Conservation (phyloP, 768 basidiomycete genomes). For the Hericium rajendrae region DNA sequence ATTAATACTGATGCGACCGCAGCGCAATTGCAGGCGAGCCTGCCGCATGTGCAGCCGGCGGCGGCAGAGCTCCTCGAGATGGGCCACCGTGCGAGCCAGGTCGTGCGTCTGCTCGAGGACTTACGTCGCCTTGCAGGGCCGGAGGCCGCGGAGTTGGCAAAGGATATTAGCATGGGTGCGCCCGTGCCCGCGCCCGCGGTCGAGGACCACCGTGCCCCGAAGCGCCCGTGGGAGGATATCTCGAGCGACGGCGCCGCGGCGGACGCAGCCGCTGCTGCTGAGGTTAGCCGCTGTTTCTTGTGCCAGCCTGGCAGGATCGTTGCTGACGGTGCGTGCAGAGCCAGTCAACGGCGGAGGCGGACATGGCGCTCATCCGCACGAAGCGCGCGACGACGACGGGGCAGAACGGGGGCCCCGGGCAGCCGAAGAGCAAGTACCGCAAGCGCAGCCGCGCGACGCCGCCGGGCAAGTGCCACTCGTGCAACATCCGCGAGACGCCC, state of each 20-base stretch:
- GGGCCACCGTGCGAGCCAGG: constrained; percentile 53
- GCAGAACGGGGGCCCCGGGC: constrained; percentile 31
- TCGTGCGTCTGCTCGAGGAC: constrained; percentile 61
- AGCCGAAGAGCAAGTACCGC: constrained; percentile 72
- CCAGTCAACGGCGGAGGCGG: constrained; percentile 65
- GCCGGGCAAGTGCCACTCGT: constrained; percentile 81
- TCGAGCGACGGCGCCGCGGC: constrained; percentile 30
- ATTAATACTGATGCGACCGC: not conserved
- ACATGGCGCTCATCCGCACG: constrained; percentile 77
- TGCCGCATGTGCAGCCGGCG: constrained; percentile 42
- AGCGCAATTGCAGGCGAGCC: constrained; percentile 31
- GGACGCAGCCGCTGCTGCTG: constrained; percentile 6
- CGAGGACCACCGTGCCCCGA: constrained; percentile 55
- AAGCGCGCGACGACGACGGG: constrained; percentile 67
- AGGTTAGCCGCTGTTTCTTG: not conserved
- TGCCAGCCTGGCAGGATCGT: not conserved
- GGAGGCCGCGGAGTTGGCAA: constrained; percentile 10
- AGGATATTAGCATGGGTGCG: not conserved
- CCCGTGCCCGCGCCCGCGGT: constrained; percentile 17
- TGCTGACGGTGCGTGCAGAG: constrained; percentile 22
- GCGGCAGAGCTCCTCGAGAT: constrained; percentile 57
- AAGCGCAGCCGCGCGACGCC: constrained; percentile 81
- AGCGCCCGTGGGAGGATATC: constrained; percentile 74
- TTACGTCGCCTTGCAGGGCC: constrained; percentile 34
- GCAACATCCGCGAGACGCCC: constrained; percentile 81